Base-by-base conservation (phyloP, 1,284 basidiomycete genomes). In the Macrocybe sp. region DNA sequence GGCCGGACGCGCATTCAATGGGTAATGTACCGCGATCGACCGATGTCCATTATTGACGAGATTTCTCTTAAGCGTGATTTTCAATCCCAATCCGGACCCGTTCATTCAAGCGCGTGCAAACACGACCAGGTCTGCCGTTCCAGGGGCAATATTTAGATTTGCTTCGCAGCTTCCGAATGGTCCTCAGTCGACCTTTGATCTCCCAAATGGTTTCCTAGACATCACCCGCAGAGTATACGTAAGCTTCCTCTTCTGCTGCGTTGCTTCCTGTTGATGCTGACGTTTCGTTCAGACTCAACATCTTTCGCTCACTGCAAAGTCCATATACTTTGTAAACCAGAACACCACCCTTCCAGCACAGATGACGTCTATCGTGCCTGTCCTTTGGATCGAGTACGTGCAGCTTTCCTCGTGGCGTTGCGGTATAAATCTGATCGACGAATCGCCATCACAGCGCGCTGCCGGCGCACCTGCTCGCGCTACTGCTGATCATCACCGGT, bases 301-400 rank as follows among this genome's bases (percentile, higher is more conserved):
- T 58, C 72, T 85, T 8, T 65, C 81, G 1, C 52, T 81, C 2
- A 64, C 73, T 8, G 80, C 81, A 0, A 74, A 75, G 56, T 67
- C 71, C 0, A 70, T 77, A 12, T 85, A 81, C 54, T 85, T 84
- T 52, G 55, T 79, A 2, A 50, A 61, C 1, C 42, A 56, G 7
- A 71, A 73, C 47, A 46, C 50, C 2, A 65, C 64, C 0, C 49
- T 78, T 7, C 46, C 61, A 8, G 75, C 73, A 6, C 47, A 58
- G 39, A 53, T 76, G 37, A 72, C 66, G 3, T 66, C 67, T 6
- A 51, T 74, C 9, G 55, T 70, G 14, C 70, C 75, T 12, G 69
- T 80, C 29, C 61, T 85, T 41, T 70, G 71, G 53, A 65, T 85
- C 41, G 75, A 81, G 83, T 85, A 55, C 46, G 78, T 62, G 12